Base-by-base conservation (phyloP, 139 green algal genomes). In the Chlamydomonas schloesseri region DNA sequence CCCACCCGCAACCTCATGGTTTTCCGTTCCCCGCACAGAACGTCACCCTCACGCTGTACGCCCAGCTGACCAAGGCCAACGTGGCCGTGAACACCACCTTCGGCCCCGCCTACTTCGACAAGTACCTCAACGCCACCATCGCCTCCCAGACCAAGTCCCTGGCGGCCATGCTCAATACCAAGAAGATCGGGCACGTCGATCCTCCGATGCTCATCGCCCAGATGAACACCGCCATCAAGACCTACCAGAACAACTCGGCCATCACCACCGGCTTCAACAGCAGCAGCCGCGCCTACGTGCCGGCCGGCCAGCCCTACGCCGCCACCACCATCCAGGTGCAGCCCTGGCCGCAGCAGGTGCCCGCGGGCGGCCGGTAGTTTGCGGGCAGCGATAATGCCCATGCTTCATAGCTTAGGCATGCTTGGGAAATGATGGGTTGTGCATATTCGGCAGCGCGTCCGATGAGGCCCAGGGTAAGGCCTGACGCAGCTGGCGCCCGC, bases 161-260 rank as follows among this genome's bases (percentile, higher is more conserved):
- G 50, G 62, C 47, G 23, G 34, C 37, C 34, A 86, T 84, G 64
- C 75, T 29, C 65, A 53, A 75, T 31, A 64, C 47, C n/a, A 67
- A 62, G 29, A 53, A 28, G 3, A 84, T 84, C 24, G 78, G 78
- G 2, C 75, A 75, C 65, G 50, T 84, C 18, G 62, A 84, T 6
- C 78, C 78, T 0, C 11, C 74, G 3, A 31, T 4, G 5, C n/a
- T 84, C 4, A 4, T 67, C 0, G 14, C 36, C 4, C 4, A 68
- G 64, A 47, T 84, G 31, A 75, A 84, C 46, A 0, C 5, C 0
- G 28, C 78, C 15, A 5, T 84, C 26, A 0, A 4, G 4, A 67
- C 78, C 2, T 84, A 75, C 65, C 9, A 26, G 21, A 84, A 84
- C 47, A 75, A 84, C 47, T 57, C 46, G 0, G 78, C 74, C 3